Conservation (phyloP, 108 stramenopile genomes). For the Fragilaria radians region DNA sequence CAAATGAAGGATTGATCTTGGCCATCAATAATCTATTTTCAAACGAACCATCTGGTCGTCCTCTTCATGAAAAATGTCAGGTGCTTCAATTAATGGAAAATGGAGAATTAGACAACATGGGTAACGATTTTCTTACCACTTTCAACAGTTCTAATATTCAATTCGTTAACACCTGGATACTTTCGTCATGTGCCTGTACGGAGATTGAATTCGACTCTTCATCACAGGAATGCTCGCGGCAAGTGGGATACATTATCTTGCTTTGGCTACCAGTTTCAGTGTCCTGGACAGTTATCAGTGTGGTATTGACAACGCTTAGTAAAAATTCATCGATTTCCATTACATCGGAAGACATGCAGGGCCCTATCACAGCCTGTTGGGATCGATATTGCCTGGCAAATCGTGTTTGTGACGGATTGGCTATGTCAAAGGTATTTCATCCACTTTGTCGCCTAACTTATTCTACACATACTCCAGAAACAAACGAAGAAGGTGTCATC, state of each 20-base stretch:
- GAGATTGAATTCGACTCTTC: neutral
- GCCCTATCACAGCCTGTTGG: conserved; percentile 3
- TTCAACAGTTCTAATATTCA: too few species aligned
- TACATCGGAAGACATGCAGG: neutral
- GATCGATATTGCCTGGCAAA: conserved; percentile 19
- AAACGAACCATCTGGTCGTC: too few species aligned
- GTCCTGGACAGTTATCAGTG: neutral
- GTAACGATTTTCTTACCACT: too few species aligned
- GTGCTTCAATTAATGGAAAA: too few species aligned
- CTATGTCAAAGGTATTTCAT: conserved; percentile 17
- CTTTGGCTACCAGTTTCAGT: neutral
- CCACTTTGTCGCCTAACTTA: conserved; percentile 9
- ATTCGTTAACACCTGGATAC: neutral
- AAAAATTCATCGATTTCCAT: neutral
- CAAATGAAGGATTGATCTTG: too few species aligned
- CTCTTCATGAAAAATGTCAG: too few species aligned
- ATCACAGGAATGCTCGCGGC: too few species aligned
- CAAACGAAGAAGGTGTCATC: conserved; percentile 8
- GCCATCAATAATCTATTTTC: too few species aligned
- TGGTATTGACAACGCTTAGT: neutral
- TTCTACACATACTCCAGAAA: conserved; percentile 11
- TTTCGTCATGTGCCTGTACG: neutral
- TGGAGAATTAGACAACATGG: too few species aligned
- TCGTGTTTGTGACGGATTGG: conserved; percentile 13
- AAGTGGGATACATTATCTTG: neutral